Base-by-base conservation (phyloP, 2,329 filamentous ascomycete genomes). In the Arthrobotrys iridis region DNA sequence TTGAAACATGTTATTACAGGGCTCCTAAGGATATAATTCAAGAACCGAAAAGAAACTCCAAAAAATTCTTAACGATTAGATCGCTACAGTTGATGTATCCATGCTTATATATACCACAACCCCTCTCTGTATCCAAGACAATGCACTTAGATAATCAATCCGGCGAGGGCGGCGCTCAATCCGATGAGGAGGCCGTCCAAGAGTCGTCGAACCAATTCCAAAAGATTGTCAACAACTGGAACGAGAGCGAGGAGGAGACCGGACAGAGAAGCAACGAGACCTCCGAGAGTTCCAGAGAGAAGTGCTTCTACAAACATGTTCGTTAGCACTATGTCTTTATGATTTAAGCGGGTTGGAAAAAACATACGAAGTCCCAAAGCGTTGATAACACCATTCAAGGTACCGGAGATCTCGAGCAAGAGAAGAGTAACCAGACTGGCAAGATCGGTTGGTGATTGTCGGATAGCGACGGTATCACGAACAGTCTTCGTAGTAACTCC, bases 291-390 rank as follows among this genome's bases (percentile, higher is more conserved):
- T 20, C 66, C 58, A 33, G 66, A 5, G 1, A 71, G 66, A 10
- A 71, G 28, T 24, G 48, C 57, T 18, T 43, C 66, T 71, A 30
- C 10, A 35, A 15, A 35, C 20, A 6, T 33, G n/a, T n/a, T n/a
- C 4, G 18, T 66, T 57, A 66, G 48, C 13, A 57, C 13, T 3
- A 24, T n/a, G 4, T 33, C 22, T n/a, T 20, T 2, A n/a, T 3
- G 1, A 18, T 4, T 63, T n/a, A n/a, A 22, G 15, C 11, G 8
- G n/a, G 24, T 37, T 20, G 26, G 13, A 20, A 33, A 52, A 11
- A 46, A 57, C 66, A 22, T 63, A 71, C 66, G 4, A 13, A 71
- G 41, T 71, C 66, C 66, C 45, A 71, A 63, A 63, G 37, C 45
- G 6, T 4, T 62, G 18, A 71, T 55, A 15, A 71, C 58, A 43